Evolutionary conservation across 371 early-diverging fungal genomes (phyloP).

Genomic region (Mortierella sp.): DNA sequence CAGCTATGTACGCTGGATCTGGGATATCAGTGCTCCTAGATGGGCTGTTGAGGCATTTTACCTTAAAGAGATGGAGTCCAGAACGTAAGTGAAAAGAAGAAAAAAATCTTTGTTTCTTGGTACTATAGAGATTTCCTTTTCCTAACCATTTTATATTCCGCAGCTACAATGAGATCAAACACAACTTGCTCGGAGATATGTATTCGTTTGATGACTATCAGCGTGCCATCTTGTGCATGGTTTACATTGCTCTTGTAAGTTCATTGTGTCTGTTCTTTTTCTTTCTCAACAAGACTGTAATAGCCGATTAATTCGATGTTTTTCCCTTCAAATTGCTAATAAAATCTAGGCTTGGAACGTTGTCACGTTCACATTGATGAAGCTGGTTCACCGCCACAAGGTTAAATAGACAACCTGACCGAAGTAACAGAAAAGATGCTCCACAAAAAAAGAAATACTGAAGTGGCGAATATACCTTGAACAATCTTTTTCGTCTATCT

Average conservation of each 20-base stretch:
- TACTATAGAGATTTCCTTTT: not conserved
- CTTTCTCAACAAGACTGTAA: too few species aligned
- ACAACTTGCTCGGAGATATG: constrained; percentile 35
- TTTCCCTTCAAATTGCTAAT: not conserved
- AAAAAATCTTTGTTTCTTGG: not conserved
- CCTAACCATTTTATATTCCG: not conserved
- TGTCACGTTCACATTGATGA: constrained; percentile 22
- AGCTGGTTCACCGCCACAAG: constrained; percentile 33
- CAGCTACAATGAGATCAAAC: constrained; percentile 50
- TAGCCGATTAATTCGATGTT: not conserved
- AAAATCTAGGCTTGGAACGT: constrained; percentile 20
- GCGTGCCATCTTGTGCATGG: constrained; percentile 36
- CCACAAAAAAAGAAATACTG: not conserved
- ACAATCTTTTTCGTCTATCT: not conserved
- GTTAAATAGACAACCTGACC: constrained; percentile 16
- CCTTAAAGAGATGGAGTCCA: constrained; percentile 43
- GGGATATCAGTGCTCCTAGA: constrained; percentile 46
- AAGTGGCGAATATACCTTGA: not conserved
- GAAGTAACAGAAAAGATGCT: not conserved
- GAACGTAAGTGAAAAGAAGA: constrained; percentile 26
- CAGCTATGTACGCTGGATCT: constrained; percentile 39
- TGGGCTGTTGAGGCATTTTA: constrained; percentile 57
- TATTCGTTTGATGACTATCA: constrained; percentile 45
- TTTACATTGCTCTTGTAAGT: constrained; percentile 36
- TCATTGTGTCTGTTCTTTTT: not conserved